Percentiles rank a stretch among this genome's conserved stretches.
These are phyloP conservation scores for Centrapalus pauciflorus DNA, from an alignment of 129 eudicot genomes.

Conservation along the genomic window DNA sequence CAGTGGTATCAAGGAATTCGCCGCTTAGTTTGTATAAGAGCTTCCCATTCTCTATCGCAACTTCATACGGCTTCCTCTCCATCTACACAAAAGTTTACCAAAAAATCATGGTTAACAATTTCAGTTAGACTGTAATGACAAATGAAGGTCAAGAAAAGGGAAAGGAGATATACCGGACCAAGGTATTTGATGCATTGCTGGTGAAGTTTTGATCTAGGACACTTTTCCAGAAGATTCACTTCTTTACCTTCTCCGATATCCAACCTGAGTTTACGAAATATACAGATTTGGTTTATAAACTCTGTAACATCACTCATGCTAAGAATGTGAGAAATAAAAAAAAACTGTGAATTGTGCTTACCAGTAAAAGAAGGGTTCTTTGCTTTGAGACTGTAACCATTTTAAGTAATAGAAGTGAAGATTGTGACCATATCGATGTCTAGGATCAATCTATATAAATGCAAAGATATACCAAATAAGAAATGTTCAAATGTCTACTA, in stretches of 20 bases:
- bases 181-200: conserved; percentile 97
- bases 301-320: not conserved
- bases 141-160: not conserved
- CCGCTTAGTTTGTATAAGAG: conserved; percentile 53
- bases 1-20: conserved; percentile 47
- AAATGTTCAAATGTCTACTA: not conserved
- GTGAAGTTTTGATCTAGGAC: conserved; percentile 75
- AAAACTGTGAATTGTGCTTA: conserved; percentile 25
- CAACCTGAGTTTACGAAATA: conserved; percentile 50
- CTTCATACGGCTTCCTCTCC: conserved; percentile 81
- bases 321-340: not conserved
- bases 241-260: conserved; percentile 98
- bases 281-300: not conserved
- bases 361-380: conserved; percentile 98
- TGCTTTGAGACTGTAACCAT: conserved; percentile 79
- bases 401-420: conserved; percentile 71
- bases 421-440: conserved; percentile 98
- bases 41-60: conserved; percentile 61
- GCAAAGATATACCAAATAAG: not conserved
- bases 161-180: conserved; percentile 61
- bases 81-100: conserved; percentile 32
- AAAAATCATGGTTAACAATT: too few species aligned
- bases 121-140: not conserved
- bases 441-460: conserved; percentile 78
- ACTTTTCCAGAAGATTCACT: conserved; percentile 66